Evolutionary conservation across 306 rosid species (phyloP), one percentile per base, ranked within the genome.

Genomic region (Lathyrus aphaca): DNA sequence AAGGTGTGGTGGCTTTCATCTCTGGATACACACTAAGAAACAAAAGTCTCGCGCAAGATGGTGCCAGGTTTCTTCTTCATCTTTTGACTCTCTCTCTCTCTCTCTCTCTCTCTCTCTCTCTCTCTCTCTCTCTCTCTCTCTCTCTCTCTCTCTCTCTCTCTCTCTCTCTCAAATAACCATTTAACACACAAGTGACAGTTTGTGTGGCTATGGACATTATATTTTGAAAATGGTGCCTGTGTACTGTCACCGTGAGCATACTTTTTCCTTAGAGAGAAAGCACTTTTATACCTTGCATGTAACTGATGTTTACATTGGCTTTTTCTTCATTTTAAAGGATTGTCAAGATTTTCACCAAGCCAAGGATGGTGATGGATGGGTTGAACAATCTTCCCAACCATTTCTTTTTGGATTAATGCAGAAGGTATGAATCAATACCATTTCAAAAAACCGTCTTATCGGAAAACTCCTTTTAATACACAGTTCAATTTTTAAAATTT

Each of bases 331-430:
- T 86, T 74, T 74, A 42, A 76, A 94, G 99, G 99, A 95, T 63
- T 95, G 99, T 75, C 89, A 89, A 77, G 96, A 95, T 60, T 91
- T 86, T 72, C 99, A 95, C 85, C 99, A 73, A 86, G 99, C 97
- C 14, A 95, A 89, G 75, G 99, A 95, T 73, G 97, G 99, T 60
- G 99, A 95, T 67, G 99, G 97, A 69, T 95, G 99, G 99, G 95
- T 91, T 49, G 99, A 95, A 80, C 97, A 95, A 84, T 91, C 95
- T 84, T 86, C 88, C 53, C 96, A 89, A 73, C 97, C 96, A 38
- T 80, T 89, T 81, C 81, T 91, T 64, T 89, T 95, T 77, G 99
- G 99, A 60, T 76, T 95, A 61, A 59, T 95, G 86, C 99, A 95
- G 83, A 95, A 86, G 97, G 99, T 95, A 82, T 55, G 55, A 21